Conservation (phyloP, 1,139 yeast genomes). For the Diutina sp. region DNA sequence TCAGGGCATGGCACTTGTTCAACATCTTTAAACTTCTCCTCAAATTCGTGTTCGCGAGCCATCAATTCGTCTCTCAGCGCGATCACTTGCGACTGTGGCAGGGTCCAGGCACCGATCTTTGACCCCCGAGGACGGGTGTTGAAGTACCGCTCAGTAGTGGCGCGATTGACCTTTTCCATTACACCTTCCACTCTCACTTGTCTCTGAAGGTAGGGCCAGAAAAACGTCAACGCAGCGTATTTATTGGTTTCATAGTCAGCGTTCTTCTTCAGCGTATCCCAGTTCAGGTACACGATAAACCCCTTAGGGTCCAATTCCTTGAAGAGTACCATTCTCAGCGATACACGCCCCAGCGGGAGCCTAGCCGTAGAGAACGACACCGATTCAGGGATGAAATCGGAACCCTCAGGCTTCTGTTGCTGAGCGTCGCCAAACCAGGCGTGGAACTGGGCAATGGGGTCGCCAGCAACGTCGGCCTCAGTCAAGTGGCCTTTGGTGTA, state of each 20-base stretch:
- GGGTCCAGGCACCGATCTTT: slow-evolving; percentile 93
- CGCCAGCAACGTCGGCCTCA: slow-evolving; percentile 35
- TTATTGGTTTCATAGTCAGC: slow-evolving; percentile 60
- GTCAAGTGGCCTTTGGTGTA: slow-evolving; percentile 58
- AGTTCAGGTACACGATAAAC: slow-evolving; percentile 81
- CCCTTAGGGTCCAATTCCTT: slow-evolving; percentile 83
- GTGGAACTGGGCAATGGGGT: slow-evolving; percentile 71
- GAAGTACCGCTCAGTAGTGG: slow-evolving; percentile 67
- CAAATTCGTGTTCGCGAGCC: slow-evolving; percentile 19
- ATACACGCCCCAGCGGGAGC: slow-evolving; percentile 78
- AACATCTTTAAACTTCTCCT: slow-evolving; percentile 41
- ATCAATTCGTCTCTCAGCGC: slow-evolving; percentile 44
- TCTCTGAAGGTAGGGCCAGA: slow-evolving; percentile 84
- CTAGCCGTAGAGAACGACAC: slow-evolving; percentile 74
- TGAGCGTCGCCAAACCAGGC: slow-evolving; percentile 81
- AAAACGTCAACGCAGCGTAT: slow-evolving; percentile 75
- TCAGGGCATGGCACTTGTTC: slow-evolving; percentile 76
- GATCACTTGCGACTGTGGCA: slow-evolving; percentile 68
- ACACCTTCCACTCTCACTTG: slow-evolving; percentile 89
- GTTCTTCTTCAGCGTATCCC: slow-evolving; percentile 78
- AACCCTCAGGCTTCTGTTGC: slow-evolving; percentile 30
- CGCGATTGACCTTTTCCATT: slow-evolving; percentile 61
- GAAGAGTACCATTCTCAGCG: slow-evolving; percentile 62
- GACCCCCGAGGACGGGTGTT: slow-evolving; percentile 86
- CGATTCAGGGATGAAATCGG: slow-evolving; percentile 57